Percentiles rank a stretch among this genome's conserved stretches.
Evolutionary conservation across 441 rosid genomes (phyloP).

Genomic region (Geranium incanum): DNA sequence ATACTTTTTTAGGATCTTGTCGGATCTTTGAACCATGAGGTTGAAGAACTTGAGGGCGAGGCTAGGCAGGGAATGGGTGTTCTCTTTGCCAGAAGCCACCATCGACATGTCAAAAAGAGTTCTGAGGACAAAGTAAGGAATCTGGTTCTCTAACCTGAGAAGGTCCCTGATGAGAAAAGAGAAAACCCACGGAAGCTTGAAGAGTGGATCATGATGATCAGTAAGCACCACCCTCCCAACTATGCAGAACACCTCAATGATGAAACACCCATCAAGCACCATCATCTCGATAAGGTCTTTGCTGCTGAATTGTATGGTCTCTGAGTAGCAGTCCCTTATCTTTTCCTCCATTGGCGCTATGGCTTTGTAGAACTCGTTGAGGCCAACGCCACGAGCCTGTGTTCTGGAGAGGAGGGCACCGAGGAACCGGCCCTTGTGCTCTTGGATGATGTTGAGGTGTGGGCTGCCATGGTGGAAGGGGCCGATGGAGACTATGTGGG

Average conservation of each 20-base stretch:
- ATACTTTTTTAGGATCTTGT: slow-evolving; percentile 12
- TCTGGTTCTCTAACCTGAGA: slow-evolving; percentile 38
- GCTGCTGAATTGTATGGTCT: slow-evolving; percentile 19
- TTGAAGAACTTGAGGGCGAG: slow-evolving; percentile 33
- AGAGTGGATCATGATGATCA: slow-evolving; percentile 26
- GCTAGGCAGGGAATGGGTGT: slow-evolving; percentile 17
- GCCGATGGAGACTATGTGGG: slow-evolving; percentile 59
- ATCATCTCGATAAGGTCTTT: slow-evolving; percentile 31
- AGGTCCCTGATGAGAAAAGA: slow-evolving; percentile 28
- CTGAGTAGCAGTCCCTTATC: slow-evolving; percentile 33
- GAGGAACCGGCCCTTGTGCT: slow-evolving; percentile 38
- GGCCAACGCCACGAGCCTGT: not conserved
- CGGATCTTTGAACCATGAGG: slow-evolving; percentile 26
- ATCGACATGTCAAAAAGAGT: slow-evolving; percentile 21
- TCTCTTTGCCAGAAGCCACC: not conserved
- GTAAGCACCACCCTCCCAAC: slow-evolving; percentile 19
- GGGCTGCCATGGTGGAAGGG: slow-evolving; percentile 40
- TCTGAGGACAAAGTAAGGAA: slow-evolving; percentile 35
- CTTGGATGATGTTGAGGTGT: slow-evolving; percentile 34
- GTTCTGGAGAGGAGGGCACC: slow-evolving; percentile 20
- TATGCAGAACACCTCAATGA: slow-evolving; percentile 32
- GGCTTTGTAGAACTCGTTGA: slow-evolving; percentile 25
- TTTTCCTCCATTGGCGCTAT: slow-evolving; percentile 22
- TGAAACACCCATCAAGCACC: slow-evolving; percentile 43
- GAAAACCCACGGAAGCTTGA: slow-evolving; percentile 34